phyloP scores from a whole-genome alignment of 148 eudicot genomes.

The Heliosperma pusillum region DNA sequence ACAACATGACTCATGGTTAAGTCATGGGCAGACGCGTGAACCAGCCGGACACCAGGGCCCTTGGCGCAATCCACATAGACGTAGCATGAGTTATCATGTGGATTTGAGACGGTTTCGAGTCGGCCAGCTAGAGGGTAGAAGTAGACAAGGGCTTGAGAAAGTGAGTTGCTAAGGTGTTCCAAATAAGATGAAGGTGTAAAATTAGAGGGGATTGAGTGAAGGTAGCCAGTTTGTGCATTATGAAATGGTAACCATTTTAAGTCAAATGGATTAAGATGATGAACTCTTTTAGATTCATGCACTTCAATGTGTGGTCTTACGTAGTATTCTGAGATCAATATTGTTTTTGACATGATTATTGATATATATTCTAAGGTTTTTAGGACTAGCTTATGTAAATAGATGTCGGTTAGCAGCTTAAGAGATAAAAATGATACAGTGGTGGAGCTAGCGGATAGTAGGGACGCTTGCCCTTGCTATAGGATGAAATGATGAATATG shows the following conservation, averaged over 20 bases:
- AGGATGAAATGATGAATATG: too few relatives aligned
- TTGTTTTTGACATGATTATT: not conserved
- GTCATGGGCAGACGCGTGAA: conserved; percentile 35
- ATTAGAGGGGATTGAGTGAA: not conserved
- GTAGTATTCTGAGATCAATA: conserved; percentile 18
- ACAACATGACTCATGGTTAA: conserved; percentile 22
- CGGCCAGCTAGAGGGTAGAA: conserved; percentile 27
- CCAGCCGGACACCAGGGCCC: conserved; percentile 39
- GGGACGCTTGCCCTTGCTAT: too few relatives aligned
- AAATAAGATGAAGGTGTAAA: not conserved
- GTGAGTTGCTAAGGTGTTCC: not conserved
- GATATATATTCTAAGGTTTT: not conserved
- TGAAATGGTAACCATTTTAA: not conserved
- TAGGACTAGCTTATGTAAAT: not conserved
- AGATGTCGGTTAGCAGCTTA: too few relatives aligned
- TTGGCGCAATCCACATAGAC: conserved; percentile 29
- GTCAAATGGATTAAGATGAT: conserved; percentile 1
- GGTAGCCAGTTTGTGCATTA: conserved; percentile 15
- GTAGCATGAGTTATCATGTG: not conserved
- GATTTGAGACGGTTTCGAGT: not conserved
- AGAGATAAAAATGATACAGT: too few relatives aligned
- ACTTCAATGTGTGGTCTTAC: conserved; percentile 18
- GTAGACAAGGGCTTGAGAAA: conserved; percentile 18
- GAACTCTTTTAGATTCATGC: not conserved
- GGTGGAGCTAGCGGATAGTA: too few relatives aligned